phyloP scores from a whole-genome alignment of 225 moss, liverwort and hornwort species.

The Physcomitrium patens region DNA sequence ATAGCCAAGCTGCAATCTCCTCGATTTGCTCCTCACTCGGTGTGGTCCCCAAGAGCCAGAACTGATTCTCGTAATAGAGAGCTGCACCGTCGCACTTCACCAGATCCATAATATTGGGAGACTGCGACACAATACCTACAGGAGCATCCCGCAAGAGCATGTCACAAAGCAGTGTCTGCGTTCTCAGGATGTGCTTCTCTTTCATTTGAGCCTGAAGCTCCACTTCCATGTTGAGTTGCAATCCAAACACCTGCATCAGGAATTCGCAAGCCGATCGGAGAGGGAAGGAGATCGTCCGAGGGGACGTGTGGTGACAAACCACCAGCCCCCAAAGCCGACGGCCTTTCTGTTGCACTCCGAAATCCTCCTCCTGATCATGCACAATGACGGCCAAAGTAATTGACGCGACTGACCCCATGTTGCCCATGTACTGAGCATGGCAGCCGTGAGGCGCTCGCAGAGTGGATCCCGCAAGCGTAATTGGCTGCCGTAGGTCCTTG shows the following conservation, averaged over 20 bases:
- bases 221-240: constrained; percentile 63
- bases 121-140: constrained; percentile 56
- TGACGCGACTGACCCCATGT: constrained; percentile 58
- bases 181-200: constrained; percentile 57
- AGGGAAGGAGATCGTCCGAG: constrained; percentile 49
- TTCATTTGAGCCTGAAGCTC: constrained; percentile 44
- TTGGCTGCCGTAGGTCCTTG: constrained; percentile 50
- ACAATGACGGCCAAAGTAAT: constrained; percentile 62
- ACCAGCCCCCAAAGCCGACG: constrained; percentile 60
- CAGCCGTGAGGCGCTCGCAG: constrained; percentile 62
- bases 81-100: constrained; percentile 65
- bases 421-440: constrained; percentile 67
- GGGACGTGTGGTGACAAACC: constrained; percentile 60
- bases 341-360: constrained; percentile 35
- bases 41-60: constrained; percentile 56
- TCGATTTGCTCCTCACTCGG: constrained; percentile 55
- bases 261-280: constrained; percentile 63
- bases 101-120: constrained; percentile 60
- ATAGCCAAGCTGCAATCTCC: constrained; percentile 54
- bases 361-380: constrained; percentile 45
- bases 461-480: constrained; percentile 58
- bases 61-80: constrained; percentile 49
- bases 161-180: constrained; percentile 59
- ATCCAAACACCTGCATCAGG: constrained; percentile 63
- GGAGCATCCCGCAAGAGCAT: constrained; percentile 62